These are phyloP conservation scores for Pugionium cornutum DNA, from an alignment of 345 rosid species.

Conservation along the genomic window DNA sequence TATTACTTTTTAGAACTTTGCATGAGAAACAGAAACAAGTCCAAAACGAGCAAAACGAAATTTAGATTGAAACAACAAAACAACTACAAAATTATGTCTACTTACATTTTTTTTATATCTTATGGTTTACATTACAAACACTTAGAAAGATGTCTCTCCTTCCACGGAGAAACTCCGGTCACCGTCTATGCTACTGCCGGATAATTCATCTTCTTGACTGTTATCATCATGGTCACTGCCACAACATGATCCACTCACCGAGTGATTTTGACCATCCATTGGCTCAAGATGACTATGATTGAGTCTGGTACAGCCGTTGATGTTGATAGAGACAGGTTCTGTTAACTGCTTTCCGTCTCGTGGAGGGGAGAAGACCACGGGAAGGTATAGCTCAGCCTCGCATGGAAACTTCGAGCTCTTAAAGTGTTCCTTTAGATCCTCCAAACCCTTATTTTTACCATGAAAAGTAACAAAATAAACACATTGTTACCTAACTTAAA, in stretches of 20 bases:
- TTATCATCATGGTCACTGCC: slow-evolving; percentile 33
- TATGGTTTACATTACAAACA: slow-evolving; percentile 21
- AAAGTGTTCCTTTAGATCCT: slow-evolving; percentile 88
- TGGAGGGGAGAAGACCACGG: slow-evolving; percentile 86
- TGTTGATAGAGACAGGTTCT: slow-evolving; percentile 64
- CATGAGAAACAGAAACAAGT: neutral
- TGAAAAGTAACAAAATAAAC: slow-evolving; percentile 15
- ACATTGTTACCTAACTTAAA: neutral
- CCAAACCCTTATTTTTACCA: slow-evolving; percentile 60
- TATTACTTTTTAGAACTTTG: neutral
- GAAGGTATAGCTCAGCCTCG: slow-evolving; percentile 81
- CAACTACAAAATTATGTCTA: slow-evolving; percentile 14
- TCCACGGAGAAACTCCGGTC: slow-evolving; percentile 7
- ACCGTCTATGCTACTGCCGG: slow-evolving; percentile 24
- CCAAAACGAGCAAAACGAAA: neutral
- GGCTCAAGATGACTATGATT: slow-evolving; percentile 8
- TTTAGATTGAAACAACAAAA: neutral
- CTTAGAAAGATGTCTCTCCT: slow-evolving; percentile 30
- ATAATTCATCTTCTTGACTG: slow-evolving; percentile 33
- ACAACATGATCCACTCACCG: slow-evolving; percentile 27
- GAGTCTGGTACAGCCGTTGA: slow-evolving; percentile 7
- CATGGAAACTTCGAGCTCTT: slow-evolving; percentile 92
- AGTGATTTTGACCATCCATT: slow-evolving; percentile 28
- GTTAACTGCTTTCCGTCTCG: slow-evolving; percentile 73
- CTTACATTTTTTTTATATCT: slow-evolving; percentile 24